Evolutionary conservation across 768 basidiomycete genomes (phyloP).

Genomic region (Tulasnella sp.): DNA sequence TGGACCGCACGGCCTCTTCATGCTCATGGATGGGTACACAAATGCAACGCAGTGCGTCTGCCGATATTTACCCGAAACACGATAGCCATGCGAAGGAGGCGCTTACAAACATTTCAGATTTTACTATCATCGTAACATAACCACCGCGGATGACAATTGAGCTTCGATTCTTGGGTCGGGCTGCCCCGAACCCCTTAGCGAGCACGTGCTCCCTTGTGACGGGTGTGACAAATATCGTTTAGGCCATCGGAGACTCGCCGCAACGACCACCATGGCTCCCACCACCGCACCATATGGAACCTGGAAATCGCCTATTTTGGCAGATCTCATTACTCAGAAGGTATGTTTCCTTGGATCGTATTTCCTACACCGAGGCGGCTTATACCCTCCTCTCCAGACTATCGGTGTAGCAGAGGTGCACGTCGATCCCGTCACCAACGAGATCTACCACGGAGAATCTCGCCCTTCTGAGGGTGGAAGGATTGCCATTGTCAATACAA

Average conservation of each 20-base stretch:
- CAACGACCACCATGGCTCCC: conserved; percentile 9
- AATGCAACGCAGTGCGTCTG: not conserved
- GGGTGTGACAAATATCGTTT: not conserved
- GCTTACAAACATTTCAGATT: not conserved
- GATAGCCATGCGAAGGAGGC: no score
- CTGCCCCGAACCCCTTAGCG: not conserved
- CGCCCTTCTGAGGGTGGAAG: conserved; percentile 62
- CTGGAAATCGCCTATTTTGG: conserved; percentile 62
- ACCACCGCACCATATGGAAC: conserved; percentile 58
- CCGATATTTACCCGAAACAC: not conserved
- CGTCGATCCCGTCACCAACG: conserved; percentile 53
- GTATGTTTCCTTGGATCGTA: conserved; percentile 40
- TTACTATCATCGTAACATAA: not conserved
- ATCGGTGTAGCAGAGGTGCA: conserved; percentile 50
- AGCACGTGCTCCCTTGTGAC: not conserved
- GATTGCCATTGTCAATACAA: conserved; percentile 59
- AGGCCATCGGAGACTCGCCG: not conserved
- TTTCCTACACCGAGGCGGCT: not conserved
- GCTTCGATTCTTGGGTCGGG: no score
- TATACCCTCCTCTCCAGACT: conserved; percentile 39
- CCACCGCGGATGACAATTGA: not conserved
- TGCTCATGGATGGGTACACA: no score
- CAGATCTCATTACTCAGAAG: conserved; percentile 55
- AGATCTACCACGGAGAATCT: conserved; percentile 60
- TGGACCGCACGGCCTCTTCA: no score